Evolutionary conservation across 2,329 filamentous ascomycete species (phyloP).

Genomic region (Hypoxylon sp.): DNA sequence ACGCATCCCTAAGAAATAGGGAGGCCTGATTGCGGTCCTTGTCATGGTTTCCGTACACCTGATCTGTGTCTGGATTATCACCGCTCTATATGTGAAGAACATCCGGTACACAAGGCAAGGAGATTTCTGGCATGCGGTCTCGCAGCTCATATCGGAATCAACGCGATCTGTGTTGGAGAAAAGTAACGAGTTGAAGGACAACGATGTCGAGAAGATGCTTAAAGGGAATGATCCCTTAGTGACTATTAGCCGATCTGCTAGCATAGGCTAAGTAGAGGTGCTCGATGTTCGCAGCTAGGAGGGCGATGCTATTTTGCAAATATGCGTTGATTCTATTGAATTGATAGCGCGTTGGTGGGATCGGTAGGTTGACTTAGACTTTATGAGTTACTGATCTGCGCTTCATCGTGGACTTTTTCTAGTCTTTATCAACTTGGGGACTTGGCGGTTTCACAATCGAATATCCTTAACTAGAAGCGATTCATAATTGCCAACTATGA

Average conservation of each 20-base stretch:
- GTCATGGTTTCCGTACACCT: constrained; percentile 13
- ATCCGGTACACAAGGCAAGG: constrained; percentile 21
- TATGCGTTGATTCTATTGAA: background rate
- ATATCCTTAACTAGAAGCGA: background rate
- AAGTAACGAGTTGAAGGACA: constrained; percentile 16
- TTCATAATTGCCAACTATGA: background rate
- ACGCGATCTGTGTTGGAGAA: constrained; percentile 8
- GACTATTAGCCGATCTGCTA: background rate
- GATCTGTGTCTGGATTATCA: constrained; percentile 15
- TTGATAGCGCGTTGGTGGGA: background rate
- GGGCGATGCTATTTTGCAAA: no score
- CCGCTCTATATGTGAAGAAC: constrained; percentile 11
- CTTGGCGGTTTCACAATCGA: background rate
- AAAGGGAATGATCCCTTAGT: constrained; percentile 17
- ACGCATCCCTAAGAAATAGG: constrained; percentile 6
- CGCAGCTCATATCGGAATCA: constrained; percentile 16
- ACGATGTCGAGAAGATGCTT: constrained; percentile 6
- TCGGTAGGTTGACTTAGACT: background rate
- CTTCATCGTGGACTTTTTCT: background rate
- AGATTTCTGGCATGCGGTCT: constrained; percentile 23
- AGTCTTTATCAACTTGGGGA: background rate
- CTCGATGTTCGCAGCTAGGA: background rate
- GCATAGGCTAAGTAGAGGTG: background rate
- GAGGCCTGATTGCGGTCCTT: constrained; percentile 15
- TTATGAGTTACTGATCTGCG: background rate